Evolutionary conservation across 2,329 filamentous ascomycete genomes (phyloP).

Genomic region (Zasmidium cellare): DNA sequence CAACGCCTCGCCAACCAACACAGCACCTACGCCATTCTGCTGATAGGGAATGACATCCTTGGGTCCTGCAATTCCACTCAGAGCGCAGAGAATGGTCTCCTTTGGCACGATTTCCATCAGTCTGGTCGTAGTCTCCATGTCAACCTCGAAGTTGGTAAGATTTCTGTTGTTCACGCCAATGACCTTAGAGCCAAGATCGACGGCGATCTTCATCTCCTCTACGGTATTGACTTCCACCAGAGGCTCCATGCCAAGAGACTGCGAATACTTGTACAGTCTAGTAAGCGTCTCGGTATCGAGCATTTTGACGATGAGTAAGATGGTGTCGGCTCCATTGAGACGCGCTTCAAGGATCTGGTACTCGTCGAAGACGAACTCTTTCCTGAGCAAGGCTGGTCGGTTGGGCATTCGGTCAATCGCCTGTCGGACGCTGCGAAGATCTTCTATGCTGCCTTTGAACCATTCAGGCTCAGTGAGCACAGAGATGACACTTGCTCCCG

Average conservation of each 20-base stretch:
- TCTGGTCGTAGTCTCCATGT: slow-evolving; percentile 65
- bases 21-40: slow-evolving; percentile 84
- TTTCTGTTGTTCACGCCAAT: slow-evolving; percentile 99
- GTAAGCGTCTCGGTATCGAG: slow-evolving; percentile 72
- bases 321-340: slow-evolving; percentile 88
- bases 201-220: slow-evolving; percentile 86
- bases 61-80: slow-evolving; percentile 89
- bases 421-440: slow-evolving; percentile 81
- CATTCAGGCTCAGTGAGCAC: slow-evolving; percentile 98
- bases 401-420: slow-evolving; percentile 90
- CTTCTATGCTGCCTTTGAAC: slow-evolving; percentile 98
- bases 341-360: slow-evolving; percentile 97
- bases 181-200: slow-evolving; percentile 81
- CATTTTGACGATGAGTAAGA: slow-evolving; percentile 98
- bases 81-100: slow-evolving; percentile 83
- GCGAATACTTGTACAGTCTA: slow-evolving; percentile 82
- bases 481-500: slow-evolving; percentile 94
- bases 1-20: slow-evolving; percentile 91
- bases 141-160: slow-evolving; percentile 93
- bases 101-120: slow-evolving; percentile 83
- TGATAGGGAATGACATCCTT: slow-evolving; percentile 87
- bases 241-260: slow-evolving; percentile 92
- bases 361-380: slow-evolving; percentile 97
- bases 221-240: slow-evolving; percentile 94
- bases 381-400: slow-evolving; percentile 85